Conservation (phyloP, 1,284 basidiomycete species). For the Trametes pubescens region DNA sequence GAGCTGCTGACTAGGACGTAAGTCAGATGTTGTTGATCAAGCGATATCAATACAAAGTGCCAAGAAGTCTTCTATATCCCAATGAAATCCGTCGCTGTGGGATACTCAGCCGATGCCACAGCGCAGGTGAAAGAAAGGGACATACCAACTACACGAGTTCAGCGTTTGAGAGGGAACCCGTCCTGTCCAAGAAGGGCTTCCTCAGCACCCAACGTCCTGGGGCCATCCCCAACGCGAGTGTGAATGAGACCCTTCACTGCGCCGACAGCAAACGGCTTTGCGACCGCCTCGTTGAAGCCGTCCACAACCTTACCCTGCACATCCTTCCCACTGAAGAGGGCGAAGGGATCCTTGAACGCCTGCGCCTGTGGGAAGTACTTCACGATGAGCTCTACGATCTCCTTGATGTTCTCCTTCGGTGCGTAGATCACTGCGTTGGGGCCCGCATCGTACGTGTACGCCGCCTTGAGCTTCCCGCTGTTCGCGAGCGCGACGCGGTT, state of each 20-base stretch:
- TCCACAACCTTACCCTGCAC: conserved; percentile 58
- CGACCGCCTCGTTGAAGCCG: conserved; percentile 84
- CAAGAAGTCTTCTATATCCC: neutral
- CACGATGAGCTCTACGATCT: conserved; percentile 80
- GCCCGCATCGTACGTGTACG: conserved; percentile 98
- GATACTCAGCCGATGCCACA: neutral
- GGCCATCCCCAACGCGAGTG: conserved; percentile 91
- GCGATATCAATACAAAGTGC: too few relatives aligned
- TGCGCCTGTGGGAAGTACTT: conserved; percentile 86
- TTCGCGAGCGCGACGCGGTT: conserved; percentile 82
- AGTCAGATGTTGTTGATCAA: too few relatives aligned
- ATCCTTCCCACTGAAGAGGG: conserved; percentile 57
- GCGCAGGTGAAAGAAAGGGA: neutral
- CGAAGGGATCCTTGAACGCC: conserved; percentile 80
- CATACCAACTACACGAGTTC: neutral
- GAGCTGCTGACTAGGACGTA: too few relatives aligned
- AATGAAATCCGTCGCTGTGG: neutral
- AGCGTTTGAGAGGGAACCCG: conserved; percentile 56
- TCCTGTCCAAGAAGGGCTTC: conserved; percentile 64
- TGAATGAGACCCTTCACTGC: conserved; percentile 91
- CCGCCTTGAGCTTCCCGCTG: conserved; percentile 79
- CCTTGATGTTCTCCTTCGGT: conserved; percentile 77
- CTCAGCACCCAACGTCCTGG: conserved; percentile 65
- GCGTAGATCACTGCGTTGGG: conserved; percentile 99
- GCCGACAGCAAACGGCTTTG: conserved; percentile 76